Evolutionary conservation across 306 rosid genomes (phyloP).

Genomic region (Begonia loranthoides): DNA sequence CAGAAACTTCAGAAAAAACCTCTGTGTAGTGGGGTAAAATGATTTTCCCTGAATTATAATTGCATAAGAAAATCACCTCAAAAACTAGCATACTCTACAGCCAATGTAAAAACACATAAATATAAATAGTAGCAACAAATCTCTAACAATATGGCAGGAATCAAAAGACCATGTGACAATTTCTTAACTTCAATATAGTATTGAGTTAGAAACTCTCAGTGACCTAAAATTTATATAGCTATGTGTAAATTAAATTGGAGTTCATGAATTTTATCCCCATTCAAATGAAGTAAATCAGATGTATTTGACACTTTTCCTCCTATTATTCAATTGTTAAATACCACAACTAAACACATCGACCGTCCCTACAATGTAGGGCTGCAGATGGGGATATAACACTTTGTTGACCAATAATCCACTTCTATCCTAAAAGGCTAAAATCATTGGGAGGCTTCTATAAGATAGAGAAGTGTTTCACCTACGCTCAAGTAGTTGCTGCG

Average conservation of each 20-base stretch:
- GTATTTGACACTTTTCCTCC: background rate
- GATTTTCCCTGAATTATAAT: slow-evolving; percentile 22
- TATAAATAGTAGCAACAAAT: background rate
- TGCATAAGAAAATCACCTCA: slow-evolving; percentile 3
- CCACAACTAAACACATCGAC: background rate
- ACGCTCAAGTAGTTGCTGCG: slow-evolving; percentile 67
- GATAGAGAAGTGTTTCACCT: slow-evolving; percentile 46
- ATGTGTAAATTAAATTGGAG: no score
- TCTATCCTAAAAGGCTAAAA: background rate
- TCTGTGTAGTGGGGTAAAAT: slow-evolving; percentile 29
- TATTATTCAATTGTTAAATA: no score
- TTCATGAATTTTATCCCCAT: background rate
- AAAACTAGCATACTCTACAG: background rate
- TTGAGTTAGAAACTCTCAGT: no score
- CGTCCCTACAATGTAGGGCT: background rate
- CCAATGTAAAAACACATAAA: background rate
- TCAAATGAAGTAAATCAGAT: background rate
- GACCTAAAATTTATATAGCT: no score
- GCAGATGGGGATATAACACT: background rate
- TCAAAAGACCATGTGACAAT: background rate
- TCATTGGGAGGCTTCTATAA: background rate
- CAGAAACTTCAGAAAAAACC: slow-evolving; percentile 23
- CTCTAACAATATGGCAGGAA: no score
- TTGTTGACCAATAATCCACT: slow-evolving; percentile 10
- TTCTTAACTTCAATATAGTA: background rate